A percentile compares a stretch with the other conserved stretches of the same genome.
Evolutionary conservation across 495 filamentous ascomycete species (phyloP).

Genomic region (Podospora appendiculata): DNA sequence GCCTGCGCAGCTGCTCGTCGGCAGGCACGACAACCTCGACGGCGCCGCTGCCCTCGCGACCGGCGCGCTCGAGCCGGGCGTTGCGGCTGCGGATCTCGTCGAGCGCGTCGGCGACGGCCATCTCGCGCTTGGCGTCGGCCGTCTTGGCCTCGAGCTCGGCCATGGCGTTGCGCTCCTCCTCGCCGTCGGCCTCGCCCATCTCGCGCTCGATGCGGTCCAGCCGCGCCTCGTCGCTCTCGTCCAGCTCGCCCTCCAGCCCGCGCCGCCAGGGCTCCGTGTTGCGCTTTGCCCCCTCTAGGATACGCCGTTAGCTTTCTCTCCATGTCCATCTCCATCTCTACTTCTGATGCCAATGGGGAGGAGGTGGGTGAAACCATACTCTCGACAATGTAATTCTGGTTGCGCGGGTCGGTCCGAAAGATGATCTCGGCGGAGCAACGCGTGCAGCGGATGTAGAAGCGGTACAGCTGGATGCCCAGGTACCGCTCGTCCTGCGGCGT

Average conservation of each 20-base stretch:
- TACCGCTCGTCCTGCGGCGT: conserved; percentile 82
- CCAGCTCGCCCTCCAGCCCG: conserved; percentile 40
- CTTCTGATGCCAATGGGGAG: too few relatives aligned
- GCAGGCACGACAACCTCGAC: conserved; percentile 26
- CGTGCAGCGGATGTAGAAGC: conserved; percentile 95
- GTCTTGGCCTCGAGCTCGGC: conserved; percentile 80
- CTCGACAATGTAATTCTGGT: conserved; percentile 73
- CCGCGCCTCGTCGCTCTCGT: conserved; percentile 79
- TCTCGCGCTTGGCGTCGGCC: conserved; percentile 88
- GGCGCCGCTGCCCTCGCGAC: conserved; percentile 47
- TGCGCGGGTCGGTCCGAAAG: conserved; percentile 91
- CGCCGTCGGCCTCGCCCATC: conserved; percentile 52
- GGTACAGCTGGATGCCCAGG: conserved; percentile 77
- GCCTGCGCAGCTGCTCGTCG: neutral
- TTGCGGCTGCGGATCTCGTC: conserved; percentile 93
- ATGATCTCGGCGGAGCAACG: conserved; percentile 83
- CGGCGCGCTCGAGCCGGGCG: conserved; percentile 71
- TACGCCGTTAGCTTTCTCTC: too few relatives aligned
- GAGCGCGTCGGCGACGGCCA: conserved; percentile 92
- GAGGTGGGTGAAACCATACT: too few relatives aligned
- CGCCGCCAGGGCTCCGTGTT: conserved; percentile 91
- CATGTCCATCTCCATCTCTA: too few relatives aligned
- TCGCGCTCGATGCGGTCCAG: conserved; percentile 80
- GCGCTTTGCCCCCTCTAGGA: conserved; percentile 68
- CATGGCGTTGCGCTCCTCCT: conserved; percentile 75